These are phyloP conservation scores for Xylaria sp. DNA, from an alignment of 2,329 filamentous ascomycete genomes.

Conservation along the genomic window DNA sequence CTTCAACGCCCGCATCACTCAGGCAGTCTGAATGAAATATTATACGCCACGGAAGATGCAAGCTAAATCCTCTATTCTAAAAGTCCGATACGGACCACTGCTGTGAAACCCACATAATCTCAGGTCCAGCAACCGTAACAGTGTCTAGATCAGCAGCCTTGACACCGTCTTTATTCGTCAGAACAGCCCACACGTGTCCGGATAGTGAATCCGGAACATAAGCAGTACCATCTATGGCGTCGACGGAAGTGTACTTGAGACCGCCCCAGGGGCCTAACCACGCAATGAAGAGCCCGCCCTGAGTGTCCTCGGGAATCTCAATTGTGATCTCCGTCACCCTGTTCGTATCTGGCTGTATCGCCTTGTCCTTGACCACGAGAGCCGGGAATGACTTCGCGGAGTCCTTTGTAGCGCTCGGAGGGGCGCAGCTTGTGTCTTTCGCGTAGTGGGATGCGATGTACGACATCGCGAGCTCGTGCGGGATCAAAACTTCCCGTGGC, in stretches of 20 bases:
- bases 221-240: slow-evolving; percentile 36
- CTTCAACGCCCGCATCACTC: slow-evolving; percentile 12
- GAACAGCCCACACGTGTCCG: slow-evolving; percentile 51
- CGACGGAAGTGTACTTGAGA: slow-evolving; percentile 47
- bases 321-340: slow-evolving; percentile 41
- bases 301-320: slow-evolving; percentile 34
- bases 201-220: slow-evolving; percentile 48
- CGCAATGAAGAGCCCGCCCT: slow-evolving; percentile 46
- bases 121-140: slow-evolving; percentile 49
- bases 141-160: slow-evolving; percentile 35
- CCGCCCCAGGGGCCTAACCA: slow-evolving; percentile 53
- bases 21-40: neutral
- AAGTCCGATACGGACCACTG: slow-evolving; percentile 37
- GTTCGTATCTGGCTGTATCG: slow-evolving; percentile 29
- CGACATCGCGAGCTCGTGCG: slow-evolving; percentile 48
- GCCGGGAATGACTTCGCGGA: slow-evolving; percentile 38
- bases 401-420: slow-evolving; percentile 13
- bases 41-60: slow-evolving; percentile 3
- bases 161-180: slow-evolving; percentile 45
- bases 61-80: neutral
- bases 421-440: slow-evolving; percentile 40
- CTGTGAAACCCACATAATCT: slow-evolving; percentile 49
- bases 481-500: slow-evolving; percentile 49
- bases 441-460: slow-evolving; percentile 49
- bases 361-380: slow-evolving; percentile 39